Base-by-base conservation (phyloP, 805 yeast species). In the Saccharomyces kudriavzevii region DNA sequence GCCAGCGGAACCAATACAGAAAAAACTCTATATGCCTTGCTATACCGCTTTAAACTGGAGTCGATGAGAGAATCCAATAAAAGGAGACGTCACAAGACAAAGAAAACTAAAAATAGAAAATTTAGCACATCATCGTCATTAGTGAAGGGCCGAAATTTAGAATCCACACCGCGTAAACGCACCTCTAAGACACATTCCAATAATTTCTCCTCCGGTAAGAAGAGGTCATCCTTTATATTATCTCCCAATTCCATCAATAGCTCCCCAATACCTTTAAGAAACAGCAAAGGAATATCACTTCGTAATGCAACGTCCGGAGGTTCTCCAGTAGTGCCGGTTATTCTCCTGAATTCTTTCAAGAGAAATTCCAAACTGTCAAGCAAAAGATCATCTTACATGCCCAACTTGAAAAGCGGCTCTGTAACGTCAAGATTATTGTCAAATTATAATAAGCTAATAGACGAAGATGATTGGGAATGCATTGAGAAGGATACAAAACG, bases 11-110 rank as follows among this genome's bases (percentile, higher is more conserved):
- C 85, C 27, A 85, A 82, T 61, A 78, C 89, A 0, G 96, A 89
- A 61, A 89, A 89, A 74, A 83, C 89, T 49, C 84, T 89, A 62
- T 89, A 89, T 70, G 86, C 86, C 58, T 70, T 89, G 47, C 73
- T 89, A 56, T 73, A 82, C 74, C 80, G 86, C 59, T 89, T 89
- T 68, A 77, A 94, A 57, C 81, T 80, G 57, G 70, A 70, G 50
- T 56, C 51, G 43, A 10, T 58, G 52, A 57, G 62, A 56, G 70
- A 70, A 51, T 55, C 51, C 45, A 11, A 58, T 52, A 57, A 63
- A 55, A 63, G 22, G 22, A 35, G 24, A 4, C 43, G 43, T 9
- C 17, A 17, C 24, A 35, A 35, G 43, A 35, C 8, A 17, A 35
- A 35, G 11, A 35, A 35, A 35, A 35, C 24, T 0, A 35, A 35